Evolutionary conservation across 164 flowering plant species (phyloP), one percentile per base, ranked within the genome.

Genomic region (Magnolia sinica): DNA sequence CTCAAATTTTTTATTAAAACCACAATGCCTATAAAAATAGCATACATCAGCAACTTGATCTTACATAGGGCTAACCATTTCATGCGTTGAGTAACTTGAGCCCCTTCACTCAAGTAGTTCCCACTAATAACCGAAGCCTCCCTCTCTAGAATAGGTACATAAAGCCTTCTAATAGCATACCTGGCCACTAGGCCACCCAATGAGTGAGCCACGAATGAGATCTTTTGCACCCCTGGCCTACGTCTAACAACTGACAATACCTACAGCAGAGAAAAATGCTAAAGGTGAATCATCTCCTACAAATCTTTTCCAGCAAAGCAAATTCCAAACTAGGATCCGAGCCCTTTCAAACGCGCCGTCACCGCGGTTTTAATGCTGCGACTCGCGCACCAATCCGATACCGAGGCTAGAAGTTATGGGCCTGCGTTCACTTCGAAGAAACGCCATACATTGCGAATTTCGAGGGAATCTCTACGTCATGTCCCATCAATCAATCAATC

Each of bases 131-230:
- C 81, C 10, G 80, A 58, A 23, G 82, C 52, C 66, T 79, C 79
- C 52, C 19, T 24, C 74, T 78, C 76, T 11, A 84, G 67, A 65
- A 61, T 63, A 73, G 79, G 69, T 67, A 79, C 82, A 76, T 88
- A 94, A 7, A 96, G 88, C 85, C 83, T 92, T 75, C 90, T 97
- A 74, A 96, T 78, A 68, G 98, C 97, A 88, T 92, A 94, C 64
- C 99, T 87, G 81, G 98, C 98, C 78, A 94, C 82, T 76, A 96
- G 87, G 23, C 99, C 99, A 68, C 99, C 98, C 76, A 96, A 83
- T 7, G 99, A 96, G 81, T 96, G 99, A 73, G 97, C 97, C 72
- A 96, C 89, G 84, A 94, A 94, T 68, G 99, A 96, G 66, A 96
- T 91, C 82, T 91, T 96, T 45, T 70, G 85, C 67, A 94, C 85